These are phyloP conservation scores for Flaveria floridana DNA, from an alignment of 140 eudicot genomes.

Conservation along the genomic window DNA sequence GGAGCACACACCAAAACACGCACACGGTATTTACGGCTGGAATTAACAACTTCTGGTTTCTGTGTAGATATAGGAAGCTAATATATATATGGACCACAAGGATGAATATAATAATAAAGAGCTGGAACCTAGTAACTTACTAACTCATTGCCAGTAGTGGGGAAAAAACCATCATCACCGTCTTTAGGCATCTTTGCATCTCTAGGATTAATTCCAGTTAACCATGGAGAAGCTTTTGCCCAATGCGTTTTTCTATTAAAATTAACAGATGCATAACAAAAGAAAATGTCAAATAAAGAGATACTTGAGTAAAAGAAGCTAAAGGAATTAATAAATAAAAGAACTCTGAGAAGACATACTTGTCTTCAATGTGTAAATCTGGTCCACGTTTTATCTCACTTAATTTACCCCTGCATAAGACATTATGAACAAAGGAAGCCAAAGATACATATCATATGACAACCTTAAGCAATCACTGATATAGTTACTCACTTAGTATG, in stretches of 20 bases:
- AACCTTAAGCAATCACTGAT: slow-evolving; percentile 20
- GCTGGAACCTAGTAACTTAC: slow-evolving; percentile 33
- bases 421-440: slow-evolving; percentile 26
- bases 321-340: slow-evolving; percentile 5
- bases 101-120: neutral
- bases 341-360: slow-evolving; percentile 42
- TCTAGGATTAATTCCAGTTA: slow-evolving; percentile 71
- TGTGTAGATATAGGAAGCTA: slow-evolving; percentile 28
- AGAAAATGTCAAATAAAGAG: neutral
- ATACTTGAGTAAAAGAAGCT: neutral
- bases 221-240: slow-evolving; percentile 92
- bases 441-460: neutral
- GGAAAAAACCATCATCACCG: slow-evolving; percentile 95
- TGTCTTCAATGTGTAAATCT: slow-evolving; percentile 60
- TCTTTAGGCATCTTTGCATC: slow-evolving; percentile 82
- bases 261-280: neutral
- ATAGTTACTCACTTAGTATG: slow-evolving; percentile 57
- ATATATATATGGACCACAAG: slow-evolving; percentile 2
- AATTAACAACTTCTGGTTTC: slow-evolving; percentile 93
- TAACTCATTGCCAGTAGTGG: slow-evolving; percentile 89
- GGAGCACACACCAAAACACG: slow-evolving; percentile 99
- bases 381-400: slow-evolving; percentile 69
- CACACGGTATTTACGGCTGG: slow-evolving; percentile 93
- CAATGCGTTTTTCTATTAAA: slow-evolving; percentile 65
- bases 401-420: slow-evolving; percentile 57